Evolutionary conservation across 2,329 filamentous ascomycete genomes (phyloP), one percentile per base, ranked within the genome.

Genomic region (Fusarium stilboides): DNA sequence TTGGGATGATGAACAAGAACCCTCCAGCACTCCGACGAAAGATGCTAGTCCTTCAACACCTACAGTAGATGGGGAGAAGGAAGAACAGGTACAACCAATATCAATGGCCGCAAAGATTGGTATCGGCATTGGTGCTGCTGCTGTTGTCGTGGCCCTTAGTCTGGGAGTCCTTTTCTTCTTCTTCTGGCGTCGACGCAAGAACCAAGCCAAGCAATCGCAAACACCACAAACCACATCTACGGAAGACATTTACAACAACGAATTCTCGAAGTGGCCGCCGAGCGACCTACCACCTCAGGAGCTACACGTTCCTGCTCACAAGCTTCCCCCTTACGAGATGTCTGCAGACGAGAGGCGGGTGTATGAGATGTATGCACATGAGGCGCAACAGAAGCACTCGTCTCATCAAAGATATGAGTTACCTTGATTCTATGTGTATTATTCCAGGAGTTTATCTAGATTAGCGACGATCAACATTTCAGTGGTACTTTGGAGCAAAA

Each of bases 1-100:
- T 3, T 69, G 65, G 65, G 13, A 52, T 10, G 57, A 60, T 14
- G 55, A 60, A 15, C 20, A 34, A 9, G 17, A 3, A 1, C 46
- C 59, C 6, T 20, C 17, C 2, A 60, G 26, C 24, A 60, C 55
- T 8, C 55, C 58, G 2, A 34, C 36, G 3, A 52, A 34, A 39
- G 39, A 34, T 31, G 10, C 10, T 5, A 31, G 28, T 10, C 28
- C 28, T 31, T 31, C 28, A 15, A 31, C 28, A 9, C 10, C 40
- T 2, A 36, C 24, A 13, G 3, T 28, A n/a, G 40, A 54, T 2
- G 19, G 15, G 10, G 33, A 15, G 0, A 22, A 40, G 2, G 8
- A 31, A 8, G 42, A 5, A 7, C 12, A 19, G n/a, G 14, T 34
- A 5, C 7, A n/a, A 4, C 10, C n/a, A 6, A 39, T 54, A 20